These are phyloP conservation scores for Pezicula radicicola DNA, from an alignment of 2,329 filamentous ascomycete species.

Conservation along the genomic window DNA sequence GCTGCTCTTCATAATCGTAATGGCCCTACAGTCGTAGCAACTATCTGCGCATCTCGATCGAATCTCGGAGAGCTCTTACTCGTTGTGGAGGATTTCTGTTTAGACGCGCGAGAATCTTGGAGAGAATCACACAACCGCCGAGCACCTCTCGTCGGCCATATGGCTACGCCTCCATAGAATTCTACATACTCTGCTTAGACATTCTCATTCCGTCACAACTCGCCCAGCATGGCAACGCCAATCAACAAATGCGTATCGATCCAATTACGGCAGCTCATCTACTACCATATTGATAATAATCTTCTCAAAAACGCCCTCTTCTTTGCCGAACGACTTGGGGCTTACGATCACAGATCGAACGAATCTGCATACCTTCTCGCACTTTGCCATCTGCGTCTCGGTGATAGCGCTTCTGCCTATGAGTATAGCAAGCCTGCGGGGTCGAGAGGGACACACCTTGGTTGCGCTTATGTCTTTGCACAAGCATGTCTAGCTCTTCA, in stretches of 20 bases:
- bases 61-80: neutral
- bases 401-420: conserved; percentile 81
- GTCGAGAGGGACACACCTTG: conserved; percentile 71
- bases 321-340: conserved; percentile 81
- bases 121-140: conserved; percentile 8
- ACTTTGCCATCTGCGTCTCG: conserved; percentile 78
- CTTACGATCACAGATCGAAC: conserved; percentile 75
- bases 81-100: too few species aligned
- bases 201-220: conserved; percentile 9
- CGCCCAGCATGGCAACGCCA: conserved; percentile 24
- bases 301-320: conserved; percentile 89
- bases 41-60: neutral
- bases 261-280: conserved; percentile 53
- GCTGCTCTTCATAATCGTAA: neutral
- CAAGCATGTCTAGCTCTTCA: conserved; percentile 82
- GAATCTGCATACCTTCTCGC: conserved; percentile 83
- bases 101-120: conserved; percentile 3
- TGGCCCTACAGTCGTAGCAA: neutral
- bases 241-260: conserved; percentile 23
- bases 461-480: conserved; percentile 88
- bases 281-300: conserved; percentile 83
- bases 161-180: conserved; percentile 25
- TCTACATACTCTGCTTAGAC: conserved; percentile 9
- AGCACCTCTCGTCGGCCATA: conserved; percentile 16
- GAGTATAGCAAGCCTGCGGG: conserved; percentile 74